Percentiles rank a stretch among this genome's conserved stretches.
These are phyloP conservation scores for Trypanosomatidae sp. DNA, from an alignment of 208 protist genomes.

Conservation along the genomic window DNA sequence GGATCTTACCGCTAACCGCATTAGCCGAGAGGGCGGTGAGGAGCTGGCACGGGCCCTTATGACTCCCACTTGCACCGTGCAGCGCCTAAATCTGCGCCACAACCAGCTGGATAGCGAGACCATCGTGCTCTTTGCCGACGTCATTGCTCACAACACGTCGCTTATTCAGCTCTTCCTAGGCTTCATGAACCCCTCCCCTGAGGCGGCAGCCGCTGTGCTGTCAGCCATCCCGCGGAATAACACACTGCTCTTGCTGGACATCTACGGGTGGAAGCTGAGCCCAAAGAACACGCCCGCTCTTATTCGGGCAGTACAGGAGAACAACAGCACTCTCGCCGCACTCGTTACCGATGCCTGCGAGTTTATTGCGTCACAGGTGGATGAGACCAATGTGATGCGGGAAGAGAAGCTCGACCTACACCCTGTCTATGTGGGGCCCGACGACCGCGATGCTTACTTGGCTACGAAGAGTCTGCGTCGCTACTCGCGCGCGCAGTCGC, in stretches of 20 bases:
- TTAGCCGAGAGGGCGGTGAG: slow-evolving; percentile 64
- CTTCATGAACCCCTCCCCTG: slow-evolving; percentile 81
- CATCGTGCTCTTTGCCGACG: slow-evolving; percentile 65
- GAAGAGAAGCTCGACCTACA: slow-evolving; percentile 54
- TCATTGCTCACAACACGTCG: slow-evolving; percentile 66
- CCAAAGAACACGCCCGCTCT: slow-evolving; percentile 33
- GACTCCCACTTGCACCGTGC: slow-evolving; percentile 57
- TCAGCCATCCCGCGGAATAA: slow-evolving; percentile 53
- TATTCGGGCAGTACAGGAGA: slow-evolving; percentile 49
- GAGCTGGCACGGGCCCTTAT: slow-evolving; percentile 66
- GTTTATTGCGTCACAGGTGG: slow-evolving; percentile 52
- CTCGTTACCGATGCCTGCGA: slow-evolving; percentile 82
- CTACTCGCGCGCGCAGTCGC: slow-evolving; percentile 77
- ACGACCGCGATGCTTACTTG: slow-evolving; percentile 85
- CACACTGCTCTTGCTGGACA: slow-evolving; percentile 77
- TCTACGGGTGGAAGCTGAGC: slow-evolving; percentile 83
- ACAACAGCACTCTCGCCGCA: slow-evolving; percentile 54
- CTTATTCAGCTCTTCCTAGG: slow-evolving; percentile 92
- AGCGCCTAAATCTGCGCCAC: slow-evolving; percentile 85
- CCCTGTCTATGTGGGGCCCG: slow-evolving; percentile 80
- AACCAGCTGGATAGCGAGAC: slow-evolving; percentile 81
- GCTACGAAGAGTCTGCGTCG: slow-evolving; percentile 80
- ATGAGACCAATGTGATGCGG: slow-evolving; percentile 60
- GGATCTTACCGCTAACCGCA: slow-evolving; percentile 87
- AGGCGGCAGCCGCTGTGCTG: slow-evolving; percentile 59